Conservation (phyloP, 257 asterid genomes). For the Leonotis leonurus region DNA sequence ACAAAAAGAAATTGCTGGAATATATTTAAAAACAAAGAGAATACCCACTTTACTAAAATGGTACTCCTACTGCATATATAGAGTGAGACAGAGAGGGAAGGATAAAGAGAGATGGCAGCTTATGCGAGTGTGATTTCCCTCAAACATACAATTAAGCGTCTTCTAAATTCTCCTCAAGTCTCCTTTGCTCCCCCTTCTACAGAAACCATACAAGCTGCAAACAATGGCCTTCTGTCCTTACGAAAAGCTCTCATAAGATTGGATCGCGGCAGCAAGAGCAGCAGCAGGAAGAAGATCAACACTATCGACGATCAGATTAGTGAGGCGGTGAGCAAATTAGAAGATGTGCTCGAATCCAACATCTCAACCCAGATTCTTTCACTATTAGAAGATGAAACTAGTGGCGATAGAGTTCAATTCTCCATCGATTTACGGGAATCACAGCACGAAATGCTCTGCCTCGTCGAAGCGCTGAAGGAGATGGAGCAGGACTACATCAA, state of each 20-base stretch:
- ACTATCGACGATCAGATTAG: background rate
- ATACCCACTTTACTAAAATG: too few relatives aligned
- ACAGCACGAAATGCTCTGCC: background rate
- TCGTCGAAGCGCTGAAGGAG: background rate
- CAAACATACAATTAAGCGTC: background rate
- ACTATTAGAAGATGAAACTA: background rate
- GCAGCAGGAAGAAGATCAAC: constrained; percentile 1
- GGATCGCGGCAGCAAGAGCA: background rate
- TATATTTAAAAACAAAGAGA: too few relatives aligned
- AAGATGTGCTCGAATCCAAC: constrained; percentile 1
- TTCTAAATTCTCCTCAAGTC: background rate
- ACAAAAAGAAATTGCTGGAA: too few relatives aligned
- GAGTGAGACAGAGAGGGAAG: background rate
- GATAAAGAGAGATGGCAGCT: background rate
- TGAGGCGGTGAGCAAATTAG: background rate
- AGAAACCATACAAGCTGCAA: background rate
- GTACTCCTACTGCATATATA: too few relatives aligned
- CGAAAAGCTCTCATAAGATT: background rate
- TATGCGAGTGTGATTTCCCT: constrained; percentile 2
- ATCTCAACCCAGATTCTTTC: background rate
- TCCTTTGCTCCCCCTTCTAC: background rate
- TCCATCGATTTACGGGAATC: background rate
- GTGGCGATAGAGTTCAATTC: background rate
- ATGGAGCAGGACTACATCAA: background rate
- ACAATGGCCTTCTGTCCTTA: background rate